Evolutionary conservation across 2,329 filamentous ascomycete genomes (phyloP), one percentile per base, ranked within the genome.

Genomic region (Xenoacremonium recifei): DNA sequence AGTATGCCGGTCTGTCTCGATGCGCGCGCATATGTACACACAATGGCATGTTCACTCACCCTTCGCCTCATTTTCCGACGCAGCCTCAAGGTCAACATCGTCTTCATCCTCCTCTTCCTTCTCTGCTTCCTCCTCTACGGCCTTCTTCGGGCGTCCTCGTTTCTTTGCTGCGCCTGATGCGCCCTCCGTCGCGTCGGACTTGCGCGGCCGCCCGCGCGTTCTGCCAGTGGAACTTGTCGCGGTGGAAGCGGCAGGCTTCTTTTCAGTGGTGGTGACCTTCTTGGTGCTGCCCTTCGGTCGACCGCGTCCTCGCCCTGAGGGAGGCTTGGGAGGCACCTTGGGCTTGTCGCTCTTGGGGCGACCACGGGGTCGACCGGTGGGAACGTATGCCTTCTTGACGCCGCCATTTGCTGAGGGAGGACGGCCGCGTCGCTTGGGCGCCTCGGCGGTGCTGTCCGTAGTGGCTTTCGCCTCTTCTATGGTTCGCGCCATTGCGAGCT

Each of bases 241-340:
- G 17, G 37, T 45, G 3, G 44, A 35, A 17, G 42, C 51, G 33
- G 49, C 34, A 12, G 43, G 29, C 5, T 40, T 29, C 45, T 53
- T 53, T 11, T 45, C 30, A 38, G 44, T 27, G 37, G 42, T 17
- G 37, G 40, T 35, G 40, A 45, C 47, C 48, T 64, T 65, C 60
- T 45, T 55, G 37, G 40, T 35, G 40, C 45, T 47, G 47, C 64
- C 65, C 60, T 45, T 55, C 29, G 73, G 73, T 9, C 72, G 69
- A 20, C 72, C 72, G n/a, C 73, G 70, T 30, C 70, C 70, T n/a
- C 68, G 65, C 21, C 72, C 72, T 2, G 64, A 66, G 18, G 70
- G 64, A 3, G 57, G 61, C 25, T 68, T 65, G 37, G 59, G 7
- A 11, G 13, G 13, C 7, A 15, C 37, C 48, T 62, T 59, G 11